Base-by-base conservation (phyloP, 2,329 filamentous ascomycete species). In the Trichoderma oligosporum region DNA sequence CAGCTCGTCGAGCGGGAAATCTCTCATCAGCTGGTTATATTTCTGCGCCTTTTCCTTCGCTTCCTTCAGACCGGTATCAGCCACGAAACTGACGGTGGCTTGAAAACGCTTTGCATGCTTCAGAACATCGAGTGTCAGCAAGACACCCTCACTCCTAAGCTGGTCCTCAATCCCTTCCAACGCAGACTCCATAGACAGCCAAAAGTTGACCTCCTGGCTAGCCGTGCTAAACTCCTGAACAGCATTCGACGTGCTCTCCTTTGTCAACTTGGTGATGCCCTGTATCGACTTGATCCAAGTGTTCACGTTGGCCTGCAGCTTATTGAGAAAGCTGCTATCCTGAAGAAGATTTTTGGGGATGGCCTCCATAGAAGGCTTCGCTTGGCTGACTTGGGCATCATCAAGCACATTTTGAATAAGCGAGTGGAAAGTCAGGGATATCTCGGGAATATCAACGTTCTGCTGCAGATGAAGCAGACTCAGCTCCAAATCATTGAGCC, bases 281-380 rank as follows among this genome's bases (percentile, higher is more conserved):
- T 97, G 93, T 63, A 99, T 99, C 9, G 93, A 96, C 76, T 96
- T 96, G 76, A 99, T 99, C 94, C 94, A 99, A 61, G 87, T 87
- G 71, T 97, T 99, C 60, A 97, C 94, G 47, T 87, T 94, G 49
- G 89, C 87, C 70, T 97, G 94, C 35, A 99, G 79, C 65, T 88
- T 91, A 73, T 99, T 99, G 66, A 97, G 86, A 64, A 99, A 95
- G 9, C 85, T 85, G 67, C 90, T 96, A 73, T 97, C 94, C 58
- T 90, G 86, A 31, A 97, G 78, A n/a, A 95, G 81, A 9, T 82
- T 74, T 7, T 82, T 67, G 2, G 91, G 87, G 45, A 99, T 89
- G 60, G 91, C 75, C 41, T 97, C 91, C 41, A 92, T 83, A 0
- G 87, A 84, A 1, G 91, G 85, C 62, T 87, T 88, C 16, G 80